Base-by-base conservation (phyloP, 306 rosid genomes). In the cucumber (Cucumis sativus) region DNA sequence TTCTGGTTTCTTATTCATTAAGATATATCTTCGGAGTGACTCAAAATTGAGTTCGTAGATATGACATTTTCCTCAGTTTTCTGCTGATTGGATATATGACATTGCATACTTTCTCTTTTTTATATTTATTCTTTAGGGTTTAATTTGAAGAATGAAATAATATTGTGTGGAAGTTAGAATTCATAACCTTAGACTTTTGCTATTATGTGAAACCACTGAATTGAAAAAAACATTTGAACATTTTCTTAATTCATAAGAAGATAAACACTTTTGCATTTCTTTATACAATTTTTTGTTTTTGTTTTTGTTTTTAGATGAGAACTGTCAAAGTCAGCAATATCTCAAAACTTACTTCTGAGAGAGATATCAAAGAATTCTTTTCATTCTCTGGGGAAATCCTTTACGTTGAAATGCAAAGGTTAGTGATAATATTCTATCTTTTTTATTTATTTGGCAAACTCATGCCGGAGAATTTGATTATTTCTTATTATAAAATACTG, bases 361-460 rank as follows among this genome's bases (percentile, higher is more conserved):
- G 59, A 77, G 96, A 94, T 28, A 86, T 94, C 58, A 75, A 78
- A 82, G 97, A 91, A 68, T 94, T 94, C 91, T 91, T 90, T 82
- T 94, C 97, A 63, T 90, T 94, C 82, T 89, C 95, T 6, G 98
- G 98, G 41, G 91, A 85, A 47, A 87, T 91, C 74, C 91, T 71
- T 40, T 87, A 87, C 79, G 84, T 91, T 49, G 98, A 94, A 84
- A 87, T 90, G 87, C 89, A 84, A 81, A 87, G 95, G 98, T 94
- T 49, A 81, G 87, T 43, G 61, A 68, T 72, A 84, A 69, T 57
- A 45, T 61, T 64, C 60, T 72, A 70, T 15, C 14, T 56, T 55
- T n/a, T 52, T 30, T 9, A 16, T 43, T 68, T 65, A 43, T 76
- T 41, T 59, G 17, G 76, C 49, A 81, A 70, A 35, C 7, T 35